Evolutionary conservation across 352 stramenopile species (phyloP), one percentile per base, ranked within the genome.

Genomic region (Globisporangium uncinulatum): DNA sequence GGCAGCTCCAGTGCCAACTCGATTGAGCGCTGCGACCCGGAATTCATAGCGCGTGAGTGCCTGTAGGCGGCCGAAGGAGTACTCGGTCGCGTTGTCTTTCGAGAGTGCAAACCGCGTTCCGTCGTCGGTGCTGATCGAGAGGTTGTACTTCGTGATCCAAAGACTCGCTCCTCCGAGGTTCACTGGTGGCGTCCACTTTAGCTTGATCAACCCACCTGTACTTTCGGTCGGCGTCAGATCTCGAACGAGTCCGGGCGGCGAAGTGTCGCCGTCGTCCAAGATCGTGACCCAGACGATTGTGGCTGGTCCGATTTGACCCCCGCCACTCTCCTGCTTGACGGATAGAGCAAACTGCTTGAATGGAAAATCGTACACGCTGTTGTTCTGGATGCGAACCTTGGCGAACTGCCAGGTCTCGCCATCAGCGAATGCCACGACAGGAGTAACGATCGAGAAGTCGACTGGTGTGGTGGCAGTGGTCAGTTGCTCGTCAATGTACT

Each of bases 261-360:
- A 86, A 8, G 10, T 57, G 54, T 89, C 79, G 1, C 75, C 70
- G 41, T 89, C 70, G 58, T 89, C 76, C 19, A 59, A 32, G 4
- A 87, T 69, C 0, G 62, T 72, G 42, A 87, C 54, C 32, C 45
- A 42, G 11, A 81, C 53, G 9, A 71, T 49, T 1, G 19, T 62
- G 6, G 69, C 63, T 3, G 31, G 14, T 11, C 76, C 79, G 19
- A 86, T 56, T 7, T 29, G 48, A 9, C 46, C 70, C 9, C 61
- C 69, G 4, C 76, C 76, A 24, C 52, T 59, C 4, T 51, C n/a
- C 4, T 75, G 59, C 32, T 51, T 49, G 3, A 87, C 51, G 0
- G 43, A 44, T 0, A 89, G 65, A 14, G 64, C 56, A 39, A 86
- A 85, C 8, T 63, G 69, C 53, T 81, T 66, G 50, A 67, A 70